Conservation (phyloP, 305 asterid genomes). For the Rubia peregrina region DNA sequence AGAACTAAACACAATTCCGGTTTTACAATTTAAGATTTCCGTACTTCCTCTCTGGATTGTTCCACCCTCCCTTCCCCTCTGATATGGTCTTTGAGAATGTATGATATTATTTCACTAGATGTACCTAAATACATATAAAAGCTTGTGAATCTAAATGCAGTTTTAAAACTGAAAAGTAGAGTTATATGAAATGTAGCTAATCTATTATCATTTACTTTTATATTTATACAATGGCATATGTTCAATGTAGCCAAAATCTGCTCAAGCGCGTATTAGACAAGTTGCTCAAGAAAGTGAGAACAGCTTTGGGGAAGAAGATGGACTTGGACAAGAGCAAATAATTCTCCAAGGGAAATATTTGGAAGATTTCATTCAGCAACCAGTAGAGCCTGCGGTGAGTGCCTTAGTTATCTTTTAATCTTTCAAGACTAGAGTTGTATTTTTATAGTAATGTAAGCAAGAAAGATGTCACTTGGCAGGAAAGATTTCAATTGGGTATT, state of each 20-base stretch:
- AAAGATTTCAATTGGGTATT: too few relatives aligned
- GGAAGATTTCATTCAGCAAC: conserved; percentile 19
- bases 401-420: not conserved
- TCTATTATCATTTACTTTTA: not conserved
- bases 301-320: conserved; percentile 45
- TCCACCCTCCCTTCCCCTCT: too few relatives aligned
- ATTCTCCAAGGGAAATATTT: conserved; percentile 18
- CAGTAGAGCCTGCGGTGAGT: conserved; percentile 43
- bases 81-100: not conserved
- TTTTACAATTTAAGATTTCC: not conserved
- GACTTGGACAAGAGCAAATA: conserved; percentile 24
- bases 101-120: not conserved
- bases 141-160: not conserved
- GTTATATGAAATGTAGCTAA: not conserved
- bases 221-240: not conserved
- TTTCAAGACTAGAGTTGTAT: not conserved
- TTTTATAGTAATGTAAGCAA: not conserved
- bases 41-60: not conserved
- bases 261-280: conserved; percentile 46
- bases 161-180: not conserved
- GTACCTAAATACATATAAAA: not conserved
- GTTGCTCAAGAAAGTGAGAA: conserved; percentile 49
- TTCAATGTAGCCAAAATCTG: conserved; percentile 41
- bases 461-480: not conserved
- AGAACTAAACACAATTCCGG: not conserved